Base-by-base conservation (phyloP, 331 rosid species). In the Malus hybrid region DNA sequence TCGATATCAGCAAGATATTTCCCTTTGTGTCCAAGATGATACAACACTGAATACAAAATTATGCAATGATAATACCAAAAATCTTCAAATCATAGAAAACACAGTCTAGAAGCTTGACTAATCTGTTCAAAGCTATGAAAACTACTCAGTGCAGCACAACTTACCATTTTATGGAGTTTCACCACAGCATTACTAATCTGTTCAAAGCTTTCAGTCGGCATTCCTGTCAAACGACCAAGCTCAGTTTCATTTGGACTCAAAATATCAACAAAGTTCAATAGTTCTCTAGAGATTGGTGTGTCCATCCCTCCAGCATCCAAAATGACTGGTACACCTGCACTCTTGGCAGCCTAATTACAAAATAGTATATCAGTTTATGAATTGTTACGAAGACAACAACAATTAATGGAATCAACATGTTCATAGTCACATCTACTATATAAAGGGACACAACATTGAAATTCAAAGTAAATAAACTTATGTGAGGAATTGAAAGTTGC, bases 231-330 rank as follows among this genome's bases (percentile, higher is more conserved):
- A 48, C 95, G 95, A 81, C 75, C 62, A 71, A 94, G 96, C 79
- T 94, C 99, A 69, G 73, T 82, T 90, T 94, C 97, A 81, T 94
- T 94, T 9, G 99, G 97, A 76, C 96, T 92, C 32, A 94, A 82
- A 81, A 91, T 90, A 83, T 90, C 96, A 62, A 91, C 86, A 76
- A 60, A 82, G 74, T 65, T 80, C 70, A 94, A 73, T 59, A 94
- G 86, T 80, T 92, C 95, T 36, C 60, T 86, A 6, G 99, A 91
- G 69, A 94, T 70, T 44, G 91, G 91, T 7, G 92, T 74, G 81
- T 87, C 96, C 62, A 92, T 71, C 73, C 97, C 99, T 52, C 99
- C 96, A 2, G 94, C 97, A 82, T 94, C 99, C 80, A 91, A 71
- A 71, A 91, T 83, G 52, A 94, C 92, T 2, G 93, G 91, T 31